Conservation (phyloP, 352 stramenopile genomes). For the Phytophthora macrochlamydospora region DNA sequence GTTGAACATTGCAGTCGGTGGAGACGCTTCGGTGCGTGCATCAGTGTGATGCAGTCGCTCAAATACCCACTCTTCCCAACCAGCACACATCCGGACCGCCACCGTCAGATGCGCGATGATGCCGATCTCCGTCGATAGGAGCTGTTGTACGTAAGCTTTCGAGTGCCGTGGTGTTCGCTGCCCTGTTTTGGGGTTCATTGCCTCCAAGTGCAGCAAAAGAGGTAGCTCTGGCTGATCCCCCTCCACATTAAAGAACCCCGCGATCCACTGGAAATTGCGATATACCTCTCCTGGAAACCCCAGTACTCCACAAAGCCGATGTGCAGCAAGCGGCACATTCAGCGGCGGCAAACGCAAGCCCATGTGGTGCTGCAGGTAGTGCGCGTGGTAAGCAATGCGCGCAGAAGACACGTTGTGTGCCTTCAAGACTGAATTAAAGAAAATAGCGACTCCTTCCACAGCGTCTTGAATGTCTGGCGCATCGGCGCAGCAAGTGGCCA, state of each 20-base stretch:
- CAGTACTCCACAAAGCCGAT: constrained; percentile 57
- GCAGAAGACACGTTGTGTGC: constrained; percentile 42
- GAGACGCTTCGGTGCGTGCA: constrained; percentile 21
- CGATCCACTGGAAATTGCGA: constrained; percentile 74
- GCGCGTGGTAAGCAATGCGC: constrained; percentile 51
- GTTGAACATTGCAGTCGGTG: constrained; percentile 14
- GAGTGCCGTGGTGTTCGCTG: neutral
- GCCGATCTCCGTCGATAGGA: constrained; percentile 52
- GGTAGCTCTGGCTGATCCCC: constrained; percentile 45
- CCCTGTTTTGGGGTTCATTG: neutral
- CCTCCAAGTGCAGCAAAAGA: constrained; percentile 32
- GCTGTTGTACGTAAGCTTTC: constrained; percentile 16
- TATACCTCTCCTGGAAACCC: constrained; percentile 66
- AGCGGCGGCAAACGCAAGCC: constrained; percentile 71
- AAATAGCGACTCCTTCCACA: constrained; percentile 52
- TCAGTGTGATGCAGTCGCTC: constrained; percentile 33
- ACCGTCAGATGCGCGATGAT: constrained; percentile 71
- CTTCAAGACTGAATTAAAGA: constrained; percentile 60
- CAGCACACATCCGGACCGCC: constrained; percentile 71
- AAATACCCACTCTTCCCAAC: constrained; percentile 86
- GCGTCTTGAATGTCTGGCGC: constrained; percentile 47
- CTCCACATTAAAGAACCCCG: constrained; percentile 50
- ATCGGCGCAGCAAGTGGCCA: constrained; percentile 48
- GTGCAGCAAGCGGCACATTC: constrained; percentile 64
- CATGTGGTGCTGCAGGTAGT: constrained; percentile 76